These are phyloP conservation scores for Thelephora ganbajun DNA, from an alignment of 768 basidiomycete species.

Conservation along the genomic window DNA sequence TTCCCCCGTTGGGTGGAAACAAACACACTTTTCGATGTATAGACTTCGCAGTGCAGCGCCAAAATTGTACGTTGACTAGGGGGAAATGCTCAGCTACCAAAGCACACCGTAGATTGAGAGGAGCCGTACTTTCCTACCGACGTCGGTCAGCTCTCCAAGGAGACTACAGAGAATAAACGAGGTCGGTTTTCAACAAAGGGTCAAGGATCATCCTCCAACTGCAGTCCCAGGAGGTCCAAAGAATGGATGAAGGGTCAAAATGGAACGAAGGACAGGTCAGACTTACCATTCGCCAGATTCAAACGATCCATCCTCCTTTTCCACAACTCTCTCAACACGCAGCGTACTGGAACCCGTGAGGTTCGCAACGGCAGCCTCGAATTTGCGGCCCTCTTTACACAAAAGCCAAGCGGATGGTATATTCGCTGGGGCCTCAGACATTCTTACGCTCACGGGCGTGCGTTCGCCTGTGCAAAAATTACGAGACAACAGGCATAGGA, in stretches of 20 bases:
- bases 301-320: conserved; percentile 38
- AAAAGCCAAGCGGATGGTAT: conserved; percentile 60
- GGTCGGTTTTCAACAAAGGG: background rate
- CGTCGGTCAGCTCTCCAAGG: conserved; percentile 57
- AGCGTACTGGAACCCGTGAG: conserved; percentile 16
- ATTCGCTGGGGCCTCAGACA: conserved; percentile 44
- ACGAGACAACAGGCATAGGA: background rate
- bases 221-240: background rate
- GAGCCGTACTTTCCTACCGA: conserved; percentile 44
- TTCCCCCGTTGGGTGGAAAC: background rate
- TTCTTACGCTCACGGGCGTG: conserved; percentile 57
- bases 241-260: background rate
- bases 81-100: background rate
- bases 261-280: background rate
- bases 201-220: background rate
- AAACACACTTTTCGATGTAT: conserved; percentile 48
- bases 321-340: conserved; percentile 34
- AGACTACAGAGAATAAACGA: conserved; percentile 26
- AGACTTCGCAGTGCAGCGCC: conserved; percentile 45
- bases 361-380: conserved; percentile 30
- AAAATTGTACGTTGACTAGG: conserved; percentile 51
- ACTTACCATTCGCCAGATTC: conserved; percentile 53
- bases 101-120: background rate
- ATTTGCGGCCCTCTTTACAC: conserved; percentile 41
- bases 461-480: conserved; percentile 43